Evolutionary conservation across 345 rosid genomes (phyloP).

Genomic region (Corymbia maculata): DNA sequence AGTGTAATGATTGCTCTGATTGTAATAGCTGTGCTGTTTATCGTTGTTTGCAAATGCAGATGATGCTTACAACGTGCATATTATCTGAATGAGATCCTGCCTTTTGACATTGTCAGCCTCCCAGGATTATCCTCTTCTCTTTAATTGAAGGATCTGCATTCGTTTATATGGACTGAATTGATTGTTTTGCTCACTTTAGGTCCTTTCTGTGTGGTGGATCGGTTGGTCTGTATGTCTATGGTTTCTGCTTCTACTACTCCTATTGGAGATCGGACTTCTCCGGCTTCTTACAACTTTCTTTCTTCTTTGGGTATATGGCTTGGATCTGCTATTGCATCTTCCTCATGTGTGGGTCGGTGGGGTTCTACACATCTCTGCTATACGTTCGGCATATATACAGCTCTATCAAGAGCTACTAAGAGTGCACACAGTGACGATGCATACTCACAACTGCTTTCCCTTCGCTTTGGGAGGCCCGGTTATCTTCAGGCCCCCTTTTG

Average conservation of each 20-base stretch:
- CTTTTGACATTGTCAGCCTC: not conserved
- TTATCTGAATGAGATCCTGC: not conserved
- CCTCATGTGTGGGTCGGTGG: constrained; percentile 68
- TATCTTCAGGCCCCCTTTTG: not conserved
- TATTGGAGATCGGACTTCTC: constrained; percentile 64
- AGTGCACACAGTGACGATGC: not conserved
- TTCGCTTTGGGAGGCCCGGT: not conserved
- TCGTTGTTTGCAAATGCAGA: not conserved
- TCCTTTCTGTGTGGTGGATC: constrained; percentile 81
- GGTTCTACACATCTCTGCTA: constrained; percentile 58
- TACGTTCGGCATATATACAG: constrained; percentile 72
- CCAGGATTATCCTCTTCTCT: not conserved
- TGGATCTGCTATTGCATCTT: constrained; percentile 77
- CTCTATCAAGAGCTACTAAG: constrained; percentile 74
- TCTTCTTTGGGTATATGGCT: constrained; percentile 86
- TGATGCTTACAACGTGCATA: not conserved
- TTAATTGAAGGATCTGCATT: not conserved
- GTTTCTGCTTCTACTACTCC: constrained; percentile 60
- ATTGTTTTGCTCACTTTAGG: constrained; percentile 13
- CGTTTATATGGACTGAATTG: not conserved
- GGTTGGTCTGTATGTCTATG: constrained; percentile 54
- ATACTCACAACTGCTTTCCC: not conserved
- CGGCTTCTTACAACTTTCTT: constrained; percentile 77
- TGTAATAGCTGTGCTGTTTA: not conserved
- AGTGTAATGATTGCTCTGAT: not conserved